Base-by-base conservation (phyloP, 2,329 filamentous ascomycete genomes). In the Chlorencoelia australis region DNA sequence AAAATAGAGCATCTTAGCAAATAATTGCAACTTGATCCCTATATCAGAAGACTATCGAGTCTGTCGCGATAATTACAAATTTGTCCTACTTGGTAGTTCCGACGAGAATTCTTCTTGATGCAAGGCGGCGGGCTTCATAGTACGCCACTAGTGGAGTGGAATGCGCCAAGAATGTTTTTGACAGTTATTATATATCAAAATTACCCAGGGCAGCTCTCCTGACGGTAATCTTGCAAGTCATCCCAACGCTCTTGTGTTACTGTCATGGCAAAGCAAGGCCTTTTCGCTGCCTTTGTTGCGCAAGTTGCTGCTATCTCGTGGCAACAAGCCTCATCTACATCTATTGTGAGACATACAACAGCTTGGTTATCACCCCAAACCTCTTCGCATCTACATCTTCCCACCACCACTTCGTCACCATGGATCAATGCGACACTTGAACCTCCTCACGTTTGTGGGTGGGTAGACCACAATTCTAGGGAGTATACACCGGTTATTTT, bases 381-480 rank as follows among this genome's bases (percentile, higher is more conserved):
- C 17, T 6, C 38, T 32, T 27, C 29, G 8, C 19, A 25, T 24
- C 16, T 19, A 14, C n/a, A 14, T 16, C n/a, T 33, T 9, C 13
- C 17, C 5, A 21, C 18, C 7, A 14, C 17, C 5, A 21, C 18
- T 9, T 19, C 16, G 1, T 14, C 28, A 30, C 4, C 8, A 10
- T 16, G 7, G 9, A 16, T 5, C 8, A 26, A 30, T 31, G 10
- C 22, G 18, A 37, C 19, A 1, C 30, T 37, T 13, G 39, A 41
- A 13, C 20, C 39, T 7, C 15, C 30, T 4, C 17, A 30, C 16
- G 21, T 42, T 11, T 42, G 35, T 21, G 42, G 33, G 20, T 42
- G 37, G 17, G 16, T 42, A 26, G 29, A 42, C 13, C 22, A 30
- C 10, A 39, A 39, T 30, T 30, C 33, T 20, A 9, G 35, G 33